These are phyloP conservation scores for Chiua virens DNA, from an alignment of 768 basidiomycete genomes.

Conservation along the genomic window DNA sequence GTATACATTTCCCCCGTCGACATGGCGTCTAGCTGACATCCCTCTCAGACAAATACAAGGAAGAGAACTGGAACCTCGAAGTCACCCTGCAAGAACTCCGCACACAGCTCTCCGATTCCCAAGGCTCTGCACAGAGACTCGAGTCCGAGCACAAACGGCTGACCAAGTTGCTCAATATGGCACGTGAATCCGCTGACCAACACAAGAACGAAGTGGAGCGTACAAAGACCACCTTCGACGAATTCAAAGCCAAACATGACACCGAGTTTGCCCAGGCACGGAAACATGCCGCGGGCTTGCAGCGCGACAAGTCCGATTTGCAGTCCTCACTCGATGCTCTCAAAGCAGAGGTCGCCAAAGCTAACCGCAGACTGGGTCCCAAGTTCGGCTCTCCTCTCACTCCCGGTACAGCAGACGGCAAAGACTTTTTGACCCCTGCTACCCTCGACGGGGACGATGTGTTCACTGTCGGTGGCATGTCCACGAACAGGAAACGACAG, in stretches of 20 bases:
- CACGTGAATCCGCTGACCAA: constrained; percentile 76
- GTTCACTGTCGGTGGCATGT: constrained; percentile 62
- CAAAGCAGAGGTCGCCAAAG: constrained; percentile 69
- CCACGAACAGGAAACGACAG: constrained; percentile 58
- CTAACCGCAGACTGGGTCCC: constrained; percentile 54
- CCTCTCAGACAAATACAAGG: constrained; percentile 84
- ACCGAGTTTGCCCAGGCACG: constrained; percentile 91
- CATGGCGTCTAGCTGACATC: background rate
- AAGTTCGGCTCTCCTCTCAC: constrained; percentile 75
- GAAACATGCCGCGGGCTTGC: constrained; percentile 81
- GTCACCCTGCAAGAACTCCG: constrained; percentile 87
- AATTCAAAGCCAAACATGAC: constrained; percentile 88
- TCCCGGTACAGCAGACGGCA: constrained; percentile 48
- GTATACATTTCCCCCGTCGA: constrained; percentile 39
- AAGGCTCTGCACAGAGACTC: constrained; percentile 63
- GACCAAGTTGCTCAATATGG: constrained; percentile 65
- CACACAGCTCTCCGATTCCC: constrained; percentile 62
- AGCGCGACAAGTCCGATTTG: constrained; percentile 91
- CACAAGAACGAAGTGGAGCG: constrained; percentile 87
- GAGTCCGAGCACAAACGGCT: constrained; percentile 85
- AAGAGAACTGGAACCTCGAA: constrained; percentile 99
- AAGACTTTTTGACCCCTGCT: constrained; percentile 59
- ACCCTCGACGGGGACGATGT: constrained; percentile 60
- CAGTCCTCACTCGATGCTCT: constrained; percentile 76
- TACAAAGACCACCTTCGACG: constrained; percentile 59